Percentiles rank a stretch among this genome's conserved stretches.
Evolutionary conservation across 1,284 basidiomycete genomes (phyloP).

Genomic region (Volvariella surrecta): DNA sequence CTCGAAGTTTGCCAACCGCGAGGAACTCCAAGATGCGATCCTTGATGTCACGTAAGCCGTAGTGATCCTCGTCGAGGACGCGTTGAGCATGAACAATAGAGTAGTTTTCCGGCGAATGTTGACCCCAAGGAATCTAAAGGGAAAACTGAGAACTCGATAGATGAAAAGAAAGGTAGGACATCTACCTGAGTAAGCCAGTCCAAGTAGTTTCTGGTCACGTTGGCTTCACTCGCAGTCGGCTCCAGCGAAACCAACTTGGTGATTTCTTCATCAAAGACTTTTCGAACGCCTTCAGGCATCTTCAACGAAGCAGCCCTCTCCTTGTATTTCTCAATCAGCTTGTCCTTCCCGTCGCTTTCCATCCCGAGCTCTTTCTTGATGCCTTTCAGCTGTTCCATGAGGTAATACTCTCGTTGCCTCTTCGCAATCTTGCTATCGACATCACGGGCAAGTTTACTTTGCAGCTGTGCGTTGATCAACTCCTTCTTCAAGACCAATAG

Average conservation of each 20-base stretch:
- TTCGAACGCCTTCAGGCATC: constrained; percentile 90
- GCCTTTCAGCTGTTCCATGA: constrained; percentile 98
- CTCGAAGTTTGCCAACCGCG: constrained; percentile 93
- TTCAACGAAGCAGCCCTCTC: constrained; percentile 81
- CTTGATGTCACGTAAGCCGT: constrained; percentile 93
- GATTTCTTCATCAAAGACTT: constrained; percentile 96
- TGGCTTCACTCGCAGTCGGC: constrained; percentile 88
- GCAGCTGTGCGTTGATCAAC: constrained; percentile 94
- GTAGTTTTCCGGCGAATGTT: constrained; percentile 92
- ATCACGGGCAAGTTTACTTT: constrained; percentile 90
- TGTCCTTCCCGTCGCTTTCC: constrained; percentile 97
- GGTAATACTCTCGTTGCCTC: constrained; percentile 93
- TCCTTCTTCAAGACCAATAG: constrained; percentile 96
- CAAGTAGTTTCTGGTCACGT: constrained; percentile 94
- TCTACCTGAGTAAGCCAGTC: constrained; percentile 88
- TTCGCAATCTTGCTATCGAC: constrained; percentile 97
- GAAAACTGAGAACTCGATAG: constrained; percentile 6
- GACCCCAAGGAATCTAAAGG: constrained; percentile 86
- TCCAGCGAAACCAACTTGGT: constrained; percentile 90
- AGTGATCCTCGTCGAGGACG: constrained; percentile 95
- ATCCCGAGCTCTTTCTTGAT: constrained; percentile 99
- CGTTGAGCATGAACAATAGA: constrained; percentile 78
- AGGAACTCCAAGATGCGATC: constrained; percentile 97
- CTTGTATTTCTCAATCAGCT: constrained; percentile 93
- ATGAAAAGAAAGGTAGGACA: constrained; percentile 6